These are phyloP conservation scores for Pythium phragmitis DNA, from an alignment of 352 stramenopile genomes.

Conservation along the genomic window DNA sequence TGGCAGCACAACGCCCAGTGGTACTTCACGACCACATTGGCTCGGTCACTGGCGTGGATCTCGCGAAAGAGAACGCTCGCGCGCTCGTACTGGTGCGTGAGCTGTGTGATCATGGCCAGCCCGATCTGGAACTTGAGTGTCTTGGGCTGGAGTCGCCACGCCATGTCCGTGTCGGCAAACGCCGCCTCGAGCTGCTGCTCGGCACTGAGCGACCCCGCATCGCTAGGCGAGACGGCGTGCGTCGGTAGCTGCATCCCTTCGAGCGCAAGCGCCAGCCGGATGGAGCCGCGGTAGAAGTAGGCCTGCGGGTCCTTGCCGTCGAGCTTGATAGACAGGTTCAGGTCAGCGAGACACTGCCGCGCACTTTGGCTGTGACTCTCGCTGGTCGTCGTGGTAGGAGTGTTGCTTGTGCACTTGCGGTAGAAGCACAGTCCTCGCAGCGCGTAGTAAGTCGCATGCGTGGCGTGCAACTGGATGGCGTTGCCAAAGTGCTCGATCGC, in stretches of 20 bases:
- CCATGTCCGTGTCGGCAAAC: slow-evolving; percentile 79
- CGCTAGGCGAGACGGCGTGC: not conserved
- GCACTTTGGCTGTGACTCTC: slow-evolving; percentile 30
- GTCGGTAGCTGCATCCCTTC: slow-evolving; percentile 30
- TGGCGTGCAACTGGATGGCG: slow-evolving; percentile 65
- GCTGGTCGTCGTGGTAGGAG: not conserved
- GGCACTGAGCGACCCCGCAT: slow-evolving; percentile 18
- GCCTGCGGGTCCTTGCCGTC: slow-evolving; percentile 69
- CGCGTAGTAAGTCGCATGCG: slow-evolving; percentile 59
- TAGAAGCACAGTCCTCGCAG: slow-evolving; percentile 73
- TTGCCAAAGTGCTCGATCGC: slow-evolving; percentile 60
- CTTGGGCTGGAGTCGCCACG: slow-evolving; percentile 50
- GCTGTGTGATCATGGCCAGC: slow-evolving; percentile 76
- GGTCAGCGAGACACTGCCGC: slow-evolving; percentile 60
- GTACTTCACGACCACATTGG: slow-evolving; percentile 59
- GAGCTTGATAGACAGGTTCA: slow-evolving; percentile 73
- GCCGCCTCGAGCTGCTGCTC: slow-evolving; percentile 68
- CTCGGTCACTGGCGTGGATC: slow-evolving; percentile 27
- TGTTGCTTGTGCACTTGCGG: slow-evolving; percentile 34
- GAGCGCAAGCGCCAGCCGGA: slow-evolving; percentile 61
- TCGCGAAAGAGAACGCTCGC: slow-evolving; percentile 44
- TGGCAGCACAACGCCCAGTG: slow-evolving; percentile 62
- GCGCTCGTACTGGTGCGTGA: slow-evolving; percentile 45
- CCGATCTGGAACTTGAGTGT: slow-evolving; percentile 54
- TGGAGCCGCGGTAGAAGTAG: slow-evolving; percentile 76